Conservation (phyloP, 352 stramenopile species). For the Phytophthora palmivora region DNA sequence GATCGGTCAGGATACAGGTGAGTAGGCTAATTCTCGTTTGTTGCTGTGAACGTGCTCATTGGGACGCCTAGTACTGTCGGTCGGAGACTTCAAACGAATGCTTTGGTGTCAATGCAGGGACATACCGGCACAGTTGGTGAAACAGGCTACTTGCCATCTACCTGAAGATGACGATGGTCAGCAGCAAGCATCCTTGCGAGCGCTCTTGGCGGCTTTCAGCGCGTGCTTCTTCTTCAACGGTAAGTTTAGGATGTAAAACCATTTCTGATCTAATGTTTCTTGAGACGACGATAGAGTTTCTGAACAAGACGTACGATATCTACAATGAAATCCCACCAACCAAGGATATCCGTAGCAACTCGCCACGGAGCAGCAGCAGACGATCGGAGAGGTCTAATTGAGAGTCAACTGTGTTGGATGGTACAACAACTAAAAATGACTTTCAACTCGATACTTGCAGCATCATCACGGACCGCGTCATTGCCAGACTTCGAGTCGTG, state of each 20-base stretch:
- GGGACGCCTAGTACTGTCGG: slow-evolving; percentile 45
- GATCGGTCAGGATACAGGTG: slow-evolving; percentile 51
- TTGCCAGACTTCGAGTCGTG: slow-evolving; percentile 55
- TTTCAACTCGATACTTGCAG: slow-evolving; percentile 20
- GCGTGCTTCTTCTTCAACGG: slow-evolving; percentile 65
- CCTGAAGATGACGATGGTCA: slow-evolving; percentile 40
- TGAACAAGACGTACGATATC: slow-evolving; percentile 54
- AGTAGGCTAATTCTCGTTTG: not conserved
- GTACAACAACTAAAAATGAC: not conserved
- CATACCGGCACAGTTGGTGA: slow-evolving; percentile 47
- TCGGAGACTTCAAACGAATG: slow-evolving; percentile 66
- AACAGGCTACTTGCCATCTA: slow-evolving; percentile 52
- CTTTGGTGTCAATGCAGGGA: slow-evolving; percentile 65
- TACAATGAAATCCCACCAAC: slow-evolving; percentile 49
- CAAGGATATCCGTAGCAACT: slow-evolving; percentile 35
- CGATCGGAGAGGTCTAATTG: slow-evolving; percentile 42
- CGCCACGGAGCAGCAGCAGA: slow-evolving; percentile 25
- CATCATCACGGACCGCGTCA: slow-evolving; percentile 60
- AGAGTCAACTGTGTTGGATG: not conserved
- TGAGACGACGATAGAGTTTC: slow-evolving; percentile 44
- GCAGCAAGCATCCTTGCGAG: slow-evolving; percentile 31
- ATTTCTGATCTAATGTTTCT: not conserved
- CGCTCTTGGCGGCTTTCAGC: slow-evolving; percentile 47
- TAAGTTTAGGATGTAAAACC: slow-evolving; percentile 6
- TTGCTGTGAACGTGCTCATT: not conserved